Evolutionary conservation across 805 yeast genomes (phyloP).

Genomic region (Monosporozyma aerobia): DNA sequence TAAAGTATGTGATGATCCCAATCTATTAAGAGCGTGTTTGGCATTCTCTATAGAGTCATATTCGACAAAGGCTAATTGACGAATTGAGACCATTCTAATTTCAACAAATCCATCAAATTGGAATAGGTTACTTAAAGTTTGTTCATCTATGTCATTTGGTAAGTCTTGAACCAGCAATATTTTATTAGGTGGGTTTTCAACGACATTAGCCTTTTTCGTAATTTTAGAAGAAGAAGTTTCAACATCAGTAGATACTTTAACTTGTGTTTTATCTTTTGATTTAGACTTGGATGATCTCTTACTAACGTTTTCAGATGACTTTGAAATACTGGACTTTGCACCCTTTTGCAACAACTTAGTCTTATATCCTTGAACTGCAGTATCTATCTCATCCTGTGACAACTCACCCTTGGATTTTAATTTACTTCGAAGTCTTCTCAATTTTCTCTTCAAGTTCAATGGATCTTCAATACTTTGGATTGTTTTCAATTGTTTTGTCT

Average conservation of each 20-base stretch:
- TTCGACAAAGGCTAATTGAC: conserved; percentile 75
- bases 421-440: conserved; percentile 20
- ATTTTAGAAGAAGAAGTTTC: neutral
- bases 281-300: neutral
- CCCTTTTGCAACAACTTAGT: neutral
- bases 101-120: conserved; percentile 52
- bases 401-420: conserved; percentile 14
- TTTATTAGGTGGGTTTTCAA: conserved; percentile 56
- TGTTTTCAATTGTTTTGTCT: conserved; percentile 4
- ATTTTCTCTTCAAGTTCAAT: conserved; percentile 11
- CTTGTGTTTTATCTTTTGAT: neutral
- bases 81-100: conserved; percentile 53
- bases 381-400: conserved; percentile 10
- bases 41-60: conserved; percentile 52
- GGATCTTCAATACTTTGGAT: conserved; percentile 2
- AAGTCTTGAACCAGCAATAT: conserved; percentile 58
- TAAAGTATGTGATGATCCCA: conserved; percentile 12
- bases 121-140: conserved; percentile 40
- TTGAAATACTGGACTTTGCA: neutral
- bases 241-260: neutral
- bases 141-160: conserved; percentile 36
- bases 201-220: conserved; percentile 8
- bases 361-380: conserved; percentile 3
- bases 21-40: conserved; percentile 10
- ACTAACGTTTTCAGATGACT: neutral